Evolutionary conservation across 176 grass and related monocot genomes (phyloP), one percentile per base, ranked within the genome.

Genomic region (Eleusine coracana): DNA sequence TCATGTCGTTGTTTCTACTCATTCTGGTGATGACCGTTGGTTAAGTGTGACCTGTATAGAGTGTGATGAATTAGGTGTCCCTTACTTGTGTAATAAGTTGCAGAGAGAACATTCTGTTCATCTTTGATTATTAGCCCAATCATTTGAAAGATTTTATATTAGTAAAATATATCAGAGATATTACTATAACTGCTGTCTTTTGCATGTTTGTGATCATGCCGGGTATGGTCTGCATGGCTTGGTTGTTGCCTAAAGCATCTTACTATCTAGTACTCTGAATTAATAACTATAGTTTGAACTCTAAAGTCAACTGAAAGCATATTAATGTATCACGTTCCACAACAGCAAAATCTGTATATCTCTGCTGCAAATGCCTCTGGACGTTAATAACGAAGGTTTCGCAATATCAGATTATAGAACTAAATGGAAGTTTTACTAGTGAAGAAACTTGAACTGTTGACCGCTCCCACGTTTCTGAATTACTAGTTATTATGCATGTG

Each of bases 91-190:
- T 25, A 87, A 71, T 65, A 83, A 65, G 42, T 13, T 65, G 73
- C 83, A 18, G 11, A 10, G 75, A 64, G 52, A 59, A 49, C 55
- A 52, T 40, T 85, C 14, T 63, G 41, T 63, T 63, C 20, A 44
- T 51, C 54, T 48, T 37, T 29, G 27, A 63, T 31, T 72, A 50
- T 72, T 31, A 49, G 15, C 41, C n/a, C 46, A 55, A 59, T 59
- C 48, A 83, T 79, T 52, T 83, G 37, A 36, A 70, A 55, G 16
- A 82, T 71, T 62, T 28, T 81, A 36, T 39, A 36, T 39, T 9
- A 42, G 2, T 62, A 41, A 76, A 76, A 16, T 11, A 54, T 52
- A 55, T 61, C 1, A 21, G 21, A 5, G 31, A 41, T 37, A 64
- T 39, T 49, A 77, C 42, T 41, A 37, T 64, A 68, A 49, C 46